A percentile compares a stretch with the other conserved stretches of the same genome.
Conservation (phyloP, 148 eudicot genomes). For the Silene conica region DNA sequence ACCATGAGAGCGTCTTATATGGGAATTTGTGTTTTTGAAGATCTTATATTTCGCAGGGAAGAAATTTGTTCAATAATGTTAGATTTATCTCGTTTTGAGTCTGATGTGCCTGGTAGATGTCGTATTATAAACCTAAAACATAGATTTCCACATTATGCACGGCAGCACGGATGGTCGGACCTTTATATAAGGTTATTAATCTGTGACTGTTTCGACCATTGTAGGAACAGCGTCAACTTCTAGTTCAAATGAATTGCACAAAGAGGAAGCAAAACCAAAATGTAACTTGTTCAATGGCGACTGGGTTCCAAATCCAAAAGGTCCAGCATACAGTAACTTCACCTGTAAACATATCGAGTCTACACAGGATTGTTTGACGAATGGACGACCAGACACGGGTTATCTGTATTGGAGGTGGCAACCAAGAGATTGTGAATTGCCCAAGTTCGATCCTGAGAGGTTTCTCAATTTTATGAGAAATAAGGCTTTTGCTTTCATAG, state of each 20-base stretch:
- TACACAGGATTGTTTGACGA: conserved; percentile 76
- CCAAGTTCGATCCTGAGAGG: conserved; percentile 45
- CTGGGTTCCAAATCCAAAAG: conserved; percentile 54
- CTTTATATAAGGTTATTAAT: neutral
- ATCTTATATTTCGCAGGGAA: neutral
- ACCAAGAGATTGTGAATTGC: conserved; percentile 54
- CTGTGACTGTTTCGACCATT: conserved; percentile 1
- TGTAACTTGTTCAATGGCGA: conserved; percentile 73
- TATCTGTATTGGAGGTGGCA: conserved; percentile 79
- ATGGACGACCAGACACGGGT: conserved; percentile 73
- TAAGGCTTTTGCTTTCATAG: conserved; percentile 73
- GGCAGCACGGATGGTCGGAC: too few species aligned
- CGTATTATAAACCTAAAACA: too few species aligned
- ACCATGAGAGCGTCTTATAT: neutral
- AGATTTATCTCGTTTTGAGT: neutral
- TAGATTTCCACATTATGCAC: neutral
- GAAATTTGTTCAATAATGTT: neutral
- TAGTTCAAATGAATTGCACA: neutral
- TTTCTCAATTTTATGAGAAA: conserved; percentile 59
- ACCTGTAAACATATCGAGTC: conserved; percentile 53
- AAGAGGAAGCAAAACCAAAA: conserved; percentile 27
- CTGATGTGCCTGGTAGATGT: too few species aligned
- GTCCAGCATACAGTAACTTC: conserved; percentile 55
- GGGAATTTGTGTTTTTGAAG: neutral
- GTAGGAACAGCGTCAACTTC: conserved; percentile 5